These are phyloP conservation scores for Naganishia vishniacii DNA, from an alignment of 768 basidiomycete species.

Conservation along the genomic window DNA sequence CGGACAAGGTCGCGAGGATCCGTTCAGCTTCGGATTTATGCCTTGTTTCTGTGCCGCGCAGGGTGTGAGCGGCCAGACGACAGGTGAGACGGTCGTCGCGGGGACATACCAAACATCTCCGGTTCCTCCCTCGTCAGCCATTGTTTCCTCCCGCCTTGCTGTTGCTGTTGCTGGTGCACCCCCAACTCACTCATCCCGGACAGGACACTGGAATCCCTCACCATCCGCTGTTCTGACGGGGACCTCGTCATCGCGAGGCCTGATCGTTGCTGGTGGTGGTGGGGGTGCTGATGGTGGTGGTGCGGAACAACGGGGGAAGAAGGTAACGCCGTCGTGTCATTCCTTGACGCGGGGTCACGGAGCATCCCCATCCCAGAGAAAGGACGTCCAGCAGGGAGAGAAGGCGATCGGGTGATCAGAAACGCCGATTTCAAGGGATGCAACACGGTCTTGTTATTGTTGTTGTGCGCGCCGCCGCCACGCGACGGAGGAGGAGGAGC, in stretches of 20 bases:
- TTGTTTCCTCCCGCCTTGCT: background rate
- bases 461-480: background rate
- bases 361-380: background rate
- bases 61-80: too few relatives aligned
- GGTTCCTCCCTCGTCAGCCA: background rate
- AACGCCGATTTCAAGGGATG: constrained; percentile 6
- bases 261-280: background rate
- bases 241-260: background rate
- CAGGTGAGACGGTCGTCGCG: too few relatives aligned
- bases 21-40: constrained; percentile 17
- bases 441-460: background rate
- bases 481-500: background rate
- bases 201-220: constrained; percentile 21
- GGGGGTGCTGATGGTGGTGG: constrained; percentile 3
- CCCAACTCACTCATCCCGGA: constrained; percentile 12
- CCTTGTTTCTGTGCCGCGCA: background rate
- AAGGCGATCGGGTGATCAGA: too few relatives aligned
- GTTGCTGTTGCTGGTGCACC: too few relatives aligned
- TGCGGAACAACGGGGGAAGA: background rate
- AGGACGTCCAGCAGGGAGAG: too few relatives aligned
- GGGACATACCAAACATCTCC: constrained; percentile 5
- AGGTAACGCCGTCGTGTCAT: constrained; percentile 3
- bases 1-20: constrained; percentile 1
- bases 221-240: background rate
- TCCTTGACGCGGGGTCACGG: background rate